Conservation (phyloP, 2,329 filamentous ascomycete genomes). For the Incumbomyces lentus region DNA sequence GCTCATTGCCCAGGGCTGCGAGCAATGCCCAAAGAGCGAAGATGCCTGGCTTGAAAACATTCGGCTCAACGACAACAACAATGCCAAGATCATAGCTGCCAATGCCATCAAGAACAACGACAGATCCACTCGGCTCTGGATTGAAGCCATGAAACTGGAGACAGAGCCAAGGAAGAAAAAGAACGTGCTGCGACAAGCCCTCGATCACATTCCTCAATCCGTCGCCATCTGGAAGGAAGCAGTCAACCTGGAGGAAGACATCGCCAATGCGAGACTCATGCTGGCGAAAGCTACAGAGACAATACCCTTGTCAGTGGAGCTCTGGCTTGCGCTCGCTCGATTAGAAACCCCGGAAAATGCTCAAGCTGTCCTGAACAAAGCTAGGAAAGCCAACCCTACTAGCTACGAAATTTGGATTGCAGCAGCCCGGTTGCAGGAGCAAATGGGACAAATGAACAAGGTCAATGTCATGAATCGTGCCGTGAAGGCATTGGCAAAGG, state of each 20-base stretch:
- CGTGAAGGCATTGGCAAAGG: constrained; percentile 74
- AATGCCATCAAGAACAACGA: constrained; percentile 88
- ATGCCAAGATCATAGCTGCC: constrained; percentile 90
- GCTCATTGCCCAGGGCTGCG: constrained; percentile 77
- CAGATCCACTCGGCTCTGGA: constrained; percentile 79
- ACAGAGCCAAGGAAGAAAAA: constrained; percentile 75
- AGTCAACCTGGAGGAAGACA: constrained; percentile 87
- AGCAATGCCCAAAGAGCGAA: constrained; percentile 85
- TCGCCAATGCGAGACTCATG: constrained; percentile 74
- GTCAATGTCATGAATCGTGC: constrained; percentile 93
- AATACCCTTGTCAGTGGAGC: constrained; percentile 82
- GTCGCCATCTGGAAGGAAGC: constrained; percentile 97
- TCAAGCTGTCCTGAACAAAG: constrained; percentile 88
- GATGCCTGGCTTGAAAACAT: constrained; percentile 97
- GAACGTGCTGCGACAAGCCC: constrained; percentile 77
- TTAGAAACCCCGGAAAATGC: constrained; percentile 85
- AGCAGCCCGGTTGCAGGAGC: constrained; percentile 75
- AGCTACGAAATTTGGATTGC: constrained; percentile 97
- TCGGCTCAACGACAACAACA: constrained; percentile 78
- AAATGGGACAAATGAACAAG: constrained; percentile 71
- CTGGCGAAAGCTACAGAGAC: constrained; percentile 92
- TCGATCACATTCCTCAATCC: constrained; percentile 87
- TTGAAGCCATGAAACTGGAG: constrained; percentile 90
- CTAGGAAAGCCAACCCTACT: constrained; percentile 83
- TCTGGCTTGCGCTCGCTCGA: constrained; percentile 88